These are phyloP conservation scores for Graphilbum ipis-grandicollis DNA, from an alignment of 2,329 filamentous ascomycete species.

Conservation along the genomic window DNA sequence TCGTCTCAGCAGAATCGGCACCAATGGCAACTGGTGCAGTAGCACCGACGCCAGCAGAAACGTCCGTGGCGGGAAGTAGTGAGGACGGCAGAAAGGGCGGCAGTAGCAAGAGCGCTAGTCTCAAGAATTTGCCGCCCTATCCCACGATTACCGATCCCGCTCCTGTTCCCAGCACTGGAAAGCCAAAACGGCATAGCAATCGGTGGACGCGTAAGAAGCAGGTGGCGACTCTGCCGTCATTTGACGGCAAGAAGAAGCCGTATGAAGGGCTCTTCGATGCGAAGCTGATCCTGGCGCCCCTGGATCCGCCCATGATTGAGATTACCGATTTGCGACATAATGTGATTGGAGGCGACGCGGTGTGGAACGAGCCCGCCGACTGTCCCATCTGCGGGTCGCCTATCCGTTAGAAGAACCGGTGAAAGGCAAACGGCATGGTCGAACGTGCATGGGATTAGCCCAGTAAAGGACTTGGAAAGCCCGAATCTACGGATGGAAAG, in stretches of 20 bases:
- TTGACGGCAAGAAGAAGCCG: constrained; percentile 20
- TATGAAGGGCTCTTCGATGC: constrained; percentile 36
- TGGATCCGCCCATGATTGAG: constrained; percentile 29
- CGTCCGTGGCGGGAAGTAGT: constrained; percentile 1
- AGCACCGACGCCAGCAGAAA: background rate
- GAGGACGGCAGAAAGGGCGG: constrained; percentile 8
- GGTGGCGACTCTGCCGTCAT: constrained; percentile 9
- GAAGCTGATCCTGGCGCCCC: constrained; percentile 26
- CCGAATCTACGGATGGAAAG: background rate
- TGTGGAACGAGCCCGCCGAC: constrained; percentile 32
- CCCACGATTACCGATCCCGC: too few relatives aligned
- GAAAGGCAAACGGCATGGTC: too few relatives aligned
- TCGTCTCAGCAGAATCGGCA: background rate
- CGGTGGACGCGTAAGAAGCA: constrained; percentile 19
- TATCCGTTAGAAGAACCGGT: too few relatives aligned
- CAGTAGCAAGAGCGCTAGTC: constrained; percentile 12
- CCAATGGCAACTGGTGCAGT: background rate
- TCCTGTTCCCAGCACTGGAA: too few relatives aligned
- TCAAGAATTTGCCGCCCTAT: too few relatives aligned
- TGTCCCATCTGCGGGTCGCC: constrained; percentile 29
- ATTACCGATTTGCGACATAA: constrained; percentile 32
- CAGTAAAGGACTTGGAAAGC: too few relatives aligned
- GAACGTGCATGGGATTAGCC: too few relatives aligned
- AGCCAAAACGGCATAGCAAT: too few relatives aligned
- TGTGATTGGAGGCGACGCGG: constrained; percentile 29